Percentiles rank a stretch among this genome's conserved stretches.
Conservation (phyloP, 202 grass and related monocot genomes). For the Alloteropsis angusta region DNA sequence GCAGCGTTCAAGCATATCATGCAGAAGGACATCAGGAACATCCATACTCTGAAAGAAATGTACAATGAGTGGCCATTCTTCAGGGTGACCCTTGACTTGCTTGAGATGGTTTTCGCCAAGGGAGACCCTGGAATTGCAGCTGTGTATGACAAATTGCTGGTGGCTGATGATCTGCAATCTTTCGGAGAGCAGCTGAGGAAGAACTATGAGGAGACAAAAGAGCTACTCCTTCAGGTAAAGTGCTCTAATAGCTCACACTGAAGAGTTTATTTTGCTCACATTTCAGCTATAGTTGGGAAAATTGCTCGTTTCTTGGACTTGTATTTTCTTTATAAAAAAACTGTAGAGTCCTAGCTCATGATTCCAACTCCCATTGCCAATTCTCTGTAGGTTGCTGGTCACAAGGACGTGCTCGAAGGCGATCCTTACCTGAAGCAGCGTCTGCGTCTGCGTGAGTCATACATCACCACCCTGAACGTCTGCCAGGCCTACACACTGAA, state of each 20-base stretch:
- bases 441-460: conserved; percentile 82
- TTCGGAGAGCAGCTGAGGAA: conserved; percentile 75
- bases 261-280: conserved; percentile 11
- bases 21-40: conserved; percentile 70
- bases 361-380: not conserved
- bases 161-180: conserved; percentile 57
- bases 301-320: not conserved
- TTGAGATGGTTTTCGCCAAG: conserved; percentile 99
- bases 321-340: not conserved
- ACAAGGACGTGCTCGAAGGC: conserved; percentile 77
- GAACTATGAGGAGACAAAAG: conserved; percentile 88
- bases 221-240: conserved; percentile 82
- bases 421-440: conserved; percentile 96
- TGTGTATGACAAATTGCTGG: conserved; percentile 89
- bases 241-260: conserved; percentile 13
- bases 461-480: conserved; percentile 92
- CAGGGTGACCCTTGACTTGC: conserved; percentile 91
- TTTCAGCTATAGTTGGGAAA: not conserved
- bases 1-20: conserved; percentile 71
- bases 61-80: conserved; percentile 99
- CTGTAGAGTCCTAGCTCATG: not conserved
- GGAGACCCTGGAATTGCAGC: conserved; percentile 92
- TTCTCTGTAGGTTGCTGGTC: conserved; percentile 65
- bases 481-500: conserved; percentile 95
- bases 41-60: conserved; percentile 82